Percentiles rank a stretch among this genome's conserved stretches.
phyloP scores from a whole-genome alignment of 129 eudicot species.

The Helichrysum umbraculigerum region DNA sequence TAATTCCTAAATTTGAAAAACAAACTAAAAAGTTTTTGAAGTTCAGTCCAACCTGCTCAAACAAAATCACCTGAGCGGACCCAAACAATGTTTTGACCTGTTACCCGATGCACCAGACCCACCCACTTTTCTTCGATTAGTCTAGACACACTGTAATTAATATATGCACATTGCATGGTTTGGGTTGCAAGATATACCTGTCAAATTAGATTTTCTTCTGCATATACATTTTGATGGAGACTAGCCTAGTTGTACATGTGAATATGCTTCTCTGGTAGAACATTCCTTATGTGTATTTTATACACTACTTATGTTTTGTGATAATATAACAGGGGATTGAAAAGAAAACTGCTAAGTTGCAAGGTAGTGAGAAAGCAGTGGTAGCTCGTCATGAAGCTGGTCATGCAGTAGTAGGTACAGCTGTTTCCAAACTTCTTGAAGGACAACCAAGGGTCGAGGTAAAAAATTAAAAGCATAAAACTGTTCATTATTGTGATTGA shows the following conservation, averaged over 20 bases:
- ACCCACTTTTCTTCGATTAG: not conserved
- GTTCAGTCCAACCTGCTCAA: not conserved
- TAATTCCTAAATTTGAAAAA: not conserved
- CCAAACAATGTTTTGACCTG: not conserved
- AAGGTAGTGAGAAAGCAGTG: slow-evolving; percentile 95
- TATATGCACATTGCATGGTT: not conserved
- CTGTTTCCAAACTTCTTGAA: slow-evolving; percentile 88
- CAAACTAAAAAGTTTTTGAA: not conserved
- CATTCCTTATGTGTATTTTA: not conserved
- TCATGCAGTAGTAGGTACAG: slow-evolving; percentile 99
- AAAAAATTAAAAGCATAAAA: slow-evolving; percentile 11
- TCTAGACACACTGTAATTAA: not conserved
- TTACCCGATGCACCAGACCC: not conserved
- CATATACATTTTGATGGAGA: not conserved
- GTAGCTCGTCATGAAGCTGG: slow-evolving; percentile 99
- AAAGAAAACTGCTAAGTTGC: slow-evolving; percentile 90
- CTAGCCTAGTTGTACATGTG: not conserved
- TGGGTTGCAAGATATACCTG: not conserved
- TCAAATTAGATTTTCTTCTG: not conserved
- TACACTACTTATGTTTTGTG: not conserved
- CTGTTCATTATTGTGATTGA: not conserved
- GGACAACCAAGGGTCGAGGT: slow-evolving; percentile 99
- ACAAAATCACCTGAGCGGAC: not conserved
- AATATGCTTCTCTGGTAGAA: not conserved
- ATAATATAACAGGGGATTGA: slow-evolving; percentile 75